Evolutionary conservation across 1,139 yeast species (phyloP), one percentile per base, ranked within the genome.

Genomic region (Hyphopichia pseudoburtonii): DNA sequence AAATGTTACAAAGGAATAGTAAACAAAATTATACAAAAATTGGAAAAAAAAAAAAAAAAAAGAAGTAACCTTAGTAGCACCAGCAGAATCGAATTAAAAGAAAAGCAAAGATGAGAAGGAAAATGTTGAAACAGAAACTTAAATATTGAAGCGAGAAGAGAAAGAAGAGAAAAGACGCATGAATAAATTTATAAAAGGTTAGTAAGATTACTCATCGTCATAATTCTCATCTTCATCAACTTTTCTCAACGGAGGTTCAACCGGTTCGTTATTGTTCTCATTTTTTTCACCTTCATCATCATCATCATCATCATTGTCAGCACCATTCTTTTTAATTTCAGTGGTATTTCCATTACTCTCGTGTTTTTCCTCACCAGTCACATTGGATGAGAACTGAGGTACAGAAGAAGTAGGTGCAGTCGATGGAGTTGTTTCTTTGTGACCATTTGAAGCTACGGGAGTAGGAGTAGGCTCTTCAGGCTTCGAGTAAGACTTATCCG

Each of bases 201-300:
- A n/a, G n/a, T n/a, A n/a, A n/a, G 18, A 25, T 38, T 65, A 75
- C 28, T 77, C 88, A 41, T 84, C 94, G 56, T 86, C 95, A 56
- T 86, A 86, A 55, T 86, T 78, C 53, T 84, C 90, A 54, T 86
- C 95, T 52, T 86, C 95, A 36, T 83, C 90, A 18, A 86, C 81
- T 48, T 81, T 76, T 52, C 95, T 73, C 56, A 84, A 80, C 17
- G 86, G 88, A 22, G 84, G 81, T 47, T 83, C 92, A 11, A 69
- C 66, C 4, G 66, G 64, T 39, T 55, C 52, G 37, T 46, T 43
- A 37, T 56, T 40, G 40, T 49, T 43, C 34, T 48, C 50, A 32
- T 57, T 59, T 30, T 57, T 64, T 23, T 63, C 56, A 35, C 49
- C 57, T 30, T 64, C 62, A 19, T 57, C 75, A 17, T 70, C 77